Evolutionary conservation across 1,139 yeast species (phyloP), one percentile per base, ranked within the genome.

Genomic region (Pichia terricola): DNA sequence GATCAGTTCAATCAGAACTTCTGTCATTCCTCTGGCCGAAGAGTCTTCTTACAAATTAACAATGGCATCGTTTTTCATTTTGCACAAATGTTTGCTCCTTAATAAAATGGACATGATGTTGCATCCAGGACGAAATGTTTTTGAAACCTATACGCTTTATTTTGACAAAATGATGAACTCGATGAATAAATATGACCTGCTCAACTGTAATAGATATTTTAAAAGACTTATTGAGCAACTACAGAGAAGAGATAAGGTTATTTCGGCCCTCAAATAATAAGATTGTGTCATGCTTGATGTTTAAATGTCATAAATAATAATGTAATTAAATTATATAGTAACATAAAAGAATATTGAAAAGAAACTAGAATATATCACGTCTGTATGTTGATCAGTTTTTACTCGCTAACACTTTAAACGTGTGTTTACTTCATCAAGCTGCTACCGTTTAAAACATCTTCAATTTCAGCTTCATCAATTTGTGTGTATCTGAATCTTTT

Each of bases 401-500:
- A 16, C 22, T 16, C 22, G 22, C 22, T 16, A 16, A 16, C 22
- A 16, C 22, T 16, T 16, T 16, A 16, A 16, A 16, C 22, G 22
- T 16, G 22, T 16, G 22, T 16, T 16, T 16, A 16, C 22, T 16
- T 16, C 22, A 16, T 16, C 22, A 16, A 16, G 22, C 22, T 94
- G 51, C 95, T 95, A 40, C 96, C 96, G 44, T 73, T 71, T 56
- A 76, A 72, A 56, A 87, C 76, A 51, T 77, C 72, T 8, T 82
- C 95, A 41, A 81, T 76, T 62, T 87, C 96, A n/a, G 58, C 52
- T 28, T 76, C 84, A 46, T 75, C 77, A 31, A 85, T 70, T 4
- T 70, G 66, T 43, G 69, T 67, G 64, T 80, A 83, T 64, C 79
- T 79, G 68, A 83, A 85, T 61, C 89, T 75, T 47, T 65, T 52